A percentile compares a stretch with the other conserved stretches of the same genome.
phyloP scores from a whole-genome alignment of 2,329 filamentous ascomycete genomes.

The Anthostomella pinea region DNA sequence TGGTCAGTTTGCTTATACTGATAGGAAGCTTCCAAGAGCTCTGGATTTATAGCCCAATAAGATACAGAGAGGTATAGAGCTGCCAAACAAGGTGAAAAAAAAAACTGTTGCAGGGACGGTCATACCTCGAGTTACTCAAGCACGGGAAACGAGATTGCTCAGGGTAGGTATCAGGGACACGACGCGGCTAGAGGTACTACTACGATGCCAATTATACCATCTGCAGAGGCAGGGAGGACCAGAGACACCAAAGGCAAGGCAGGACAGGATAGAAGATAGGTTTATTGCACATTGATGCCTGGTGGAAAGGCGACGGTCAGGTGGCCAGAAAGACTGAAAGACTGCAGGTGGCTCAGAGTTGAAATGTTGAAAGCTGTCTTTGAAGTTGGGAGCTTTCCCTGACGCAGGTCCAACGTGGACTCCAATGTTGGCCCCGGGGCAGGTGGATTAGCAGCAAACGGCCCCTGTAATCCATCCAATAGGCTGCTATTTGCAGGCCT shows the following conservation, averaged over 20 bases:
- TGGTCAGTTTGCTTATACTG: slow-evolving; percentile 12
- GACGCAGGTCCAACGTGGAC: no score
- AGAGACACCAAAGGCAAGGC: slow-evolving; percentile 12
- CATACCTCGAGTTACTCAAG: slow-evolving; percentile 13
- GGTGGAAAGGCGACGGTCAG: no score
- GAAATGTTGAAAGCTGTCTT: neutral
- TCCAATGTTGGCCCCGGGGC: no score
- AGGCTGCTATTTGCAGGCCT: no score
- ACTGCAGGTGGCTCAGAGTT: no score
- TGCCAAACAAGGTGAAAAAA: slow-evolving; percentile 5
- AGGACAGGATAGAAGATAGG: slow-evolving; percentile 1
- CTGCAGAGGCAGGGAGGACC: slow-evolving; percentile 7
- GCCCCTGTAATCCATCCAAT: no score
- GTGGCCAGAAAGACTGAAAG: no score
- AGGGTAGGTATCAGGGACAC: slow-evolving; percentile 6
- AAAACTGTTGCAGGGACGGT: slow-evolving; percentile 14
- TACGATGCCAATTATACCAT: slow-evolving; percentile 12
- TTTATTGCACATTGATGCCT: no score
- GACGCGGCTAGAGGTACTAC: no score
- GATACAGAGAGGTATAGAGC: neutral
- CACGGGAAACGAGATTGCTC: slow-evolving; percentile 9
- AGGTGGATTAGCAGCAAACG: no score
- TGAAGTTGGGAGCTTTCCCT: neutral
- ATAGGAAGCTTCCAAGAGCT: no score
- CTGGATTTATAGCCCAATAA: neutral